A percentile compares a stretch with the other conserved stretches of the same genome.
Evolutionary conservation across 2,329 filamentous ascomycete genomes (phyloP).

Genomic region (Colletotrichum lentis): DNA sequence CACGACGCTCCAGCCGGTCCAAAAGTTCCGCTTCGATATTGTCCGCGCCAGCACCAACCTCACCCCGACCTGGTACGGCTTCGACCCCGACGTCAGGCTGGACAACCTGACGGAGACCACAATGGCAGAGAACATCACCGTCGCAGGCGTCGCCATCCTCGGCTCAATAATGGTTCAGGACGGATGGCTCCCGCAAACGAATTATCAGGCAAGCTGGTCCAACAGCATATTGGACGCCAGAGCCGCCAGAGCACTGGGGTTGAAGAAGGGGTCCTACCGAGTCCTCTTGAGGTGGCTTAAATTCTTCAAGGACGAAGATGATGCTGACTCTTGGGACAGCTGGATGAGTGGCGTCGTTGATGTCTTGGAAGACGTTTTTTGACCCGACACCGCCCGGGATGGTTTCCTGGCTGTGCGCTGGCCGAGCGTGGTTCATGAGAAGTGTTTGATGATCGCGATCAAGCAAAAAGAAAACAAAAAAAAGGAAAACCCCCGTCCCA

Average conservation of each 20-base stretch:
- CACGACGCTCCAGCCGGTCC: conserved; percentile 13
- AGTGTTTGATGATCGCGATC: too few species aligned
- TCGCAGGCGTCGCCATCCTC: conserved; percentile 4
- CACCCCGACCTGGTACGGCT: conserved; percentile 23
- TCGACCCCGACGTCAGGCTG: conserved; percentile 6
- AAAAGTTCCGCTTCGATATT: conserved; percentile 17
- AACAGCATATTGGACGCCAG: conserved; percentile 24
- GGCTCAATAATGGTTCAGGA: conserved; percentile 5
- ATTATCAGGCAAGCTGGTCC: conserved; percentile 20
- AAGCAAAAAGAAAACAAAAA: too few species aligned
- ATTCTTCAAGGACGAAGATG: conserved; percentile 25
- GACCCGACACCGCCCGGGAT: not conserved
- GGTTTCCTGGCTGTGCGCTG: not conserved
- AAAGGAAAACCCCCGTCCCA: too few species aligned
- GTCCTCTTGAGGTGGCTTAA: conserved; percentile 40
- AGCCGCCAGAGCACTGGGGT: not conserved
- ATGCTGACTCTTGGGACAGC: conserved; percentile 23
- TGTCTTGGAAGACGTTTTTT: conserved; percentile 19
- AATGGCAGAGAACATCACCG: conserved; percentile 1
- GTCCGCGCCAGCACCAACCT: conserved; percentile 27
- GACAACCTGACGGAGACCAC: conserved; percentile 19
- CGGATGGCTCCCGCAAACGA: conserved; percentile 19
- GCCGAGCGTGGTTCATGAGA: too few species aligned
- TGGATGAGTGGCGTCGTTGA: conserved; percentile 33
- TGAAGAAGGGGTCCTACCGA: conserved; percentile 38